A percentile compares a stretch with the other conserved stretches of the same genome.
Evolutionary conservation across 176 grass and related monocot genomes (phyloP).

Genomic region (Zea luxurians): DNA sequence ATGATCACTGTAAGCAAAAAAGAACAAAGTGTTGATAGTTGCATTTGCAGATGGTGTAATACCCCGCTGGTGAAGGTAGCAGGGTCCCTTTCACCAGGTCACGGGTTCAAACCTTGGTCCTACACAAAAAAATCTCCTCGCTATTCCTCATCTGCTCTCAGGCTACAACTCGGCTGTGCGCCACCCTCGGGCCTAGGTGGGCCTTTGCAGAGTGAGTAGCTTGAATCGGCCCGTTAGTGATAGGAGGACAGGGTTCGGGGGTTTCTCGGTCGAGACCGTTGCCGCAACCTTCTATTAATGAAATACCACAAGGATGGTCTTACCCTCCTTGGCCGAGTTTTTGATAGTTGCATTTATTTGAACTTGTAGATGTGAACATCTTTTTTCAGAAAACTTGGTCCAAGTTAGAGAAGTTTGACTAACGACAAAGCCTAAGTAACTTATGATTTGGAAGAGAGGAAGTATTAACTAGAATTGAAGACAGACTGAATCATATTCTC

Average conservation of each 20-base stretch:
- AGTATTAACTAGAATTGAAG: background rate
- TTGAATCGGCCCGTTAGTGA: no score
- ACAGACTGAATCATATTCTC: background rate
- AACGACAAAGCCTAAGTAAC: background rate
- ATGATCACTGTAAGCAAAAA: slow-evolving; percentile 15
- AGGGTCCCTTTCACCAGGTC: no score
- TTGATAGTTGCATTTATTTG: background rate
- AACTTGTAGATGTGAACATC: background rate
- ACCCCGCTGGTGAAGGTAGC: no score
- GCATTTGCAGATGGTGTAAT: background rate
- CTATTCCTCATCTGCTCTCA: no score
- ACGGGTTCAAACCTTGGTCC: no score
- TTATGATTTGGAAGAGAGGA: background rate
- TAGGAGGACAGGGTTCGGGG: no score
- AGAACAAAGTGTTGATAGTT: slow-evolving; percentile 3
- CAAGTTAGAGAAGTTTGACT: background rate
- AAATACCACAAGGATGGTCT: background rate
- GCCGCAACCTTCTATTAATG: background rate
- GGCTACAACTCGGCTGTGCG: no score
- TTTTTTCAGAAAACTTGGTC: background rate
- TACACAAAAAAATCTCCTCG: background rate
- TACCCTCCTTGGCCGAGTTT: background rate
- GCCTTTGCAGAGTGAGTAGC: no score
- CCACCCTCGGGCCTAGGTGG: no score
- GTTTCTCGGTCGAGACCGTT: no score